Conservation (phyloP, 768 basidiomycete species). For the Boletus barrowsii region DNA sequence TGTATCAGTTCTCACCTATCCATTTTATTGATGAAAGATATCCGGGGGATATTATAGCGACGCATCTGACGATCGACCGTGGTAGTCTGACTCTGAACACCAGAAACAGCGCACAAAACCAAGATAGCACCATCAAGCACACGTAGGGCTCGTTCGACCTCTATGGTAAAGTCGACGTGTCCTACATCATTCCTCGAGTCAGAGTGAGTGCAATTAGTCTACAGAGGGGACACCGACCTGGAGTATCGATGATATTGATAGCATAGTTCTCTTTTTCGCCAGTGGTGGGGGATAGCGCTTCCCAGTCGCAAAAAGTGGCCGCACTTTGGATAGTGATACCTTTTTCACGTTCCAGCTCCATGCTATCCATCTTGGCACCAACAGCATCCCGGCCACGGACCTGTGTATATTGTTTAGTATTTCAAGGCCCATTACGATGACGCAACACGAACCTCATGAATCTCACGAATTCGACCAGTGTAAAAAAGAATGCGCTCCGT, state of each 20-base stretch:
- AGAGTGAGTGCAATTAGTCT: background rate
- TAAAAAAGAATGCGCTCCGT: conserved; percentile 96
- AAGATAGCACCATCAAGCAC: conserved; percentile 96
- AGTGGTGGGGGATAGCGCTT: conserved; percentile 58
- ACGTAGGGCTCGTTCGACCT: conserved; percentile 94
- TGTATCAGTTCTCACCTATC: conserved; percentile 56
- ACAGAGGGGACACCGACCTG: conserved; percentile 47
- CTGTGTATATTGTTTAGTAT: conserved; percentile 33
- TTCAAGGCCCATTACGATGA: background rate
- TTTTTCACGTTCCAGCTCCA: conserved; percentile 98
- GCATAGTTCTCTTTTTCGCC: conserved; percentile 78
- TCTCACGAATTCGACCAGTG: conserved; percentile 91
- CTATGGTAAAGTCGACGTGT: conserved; percentile 99
- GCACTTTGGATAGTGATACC: conserved; percentile 99
- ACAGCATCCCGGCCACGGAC: conserved; percentile 93
- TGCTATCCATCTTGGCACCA: conserved; percentile 99
- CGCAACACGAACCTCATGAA: conserved; percentile 78
- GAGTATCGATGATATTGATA: conserved; percentile 98
- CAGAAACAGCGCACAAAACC: conserved; percentile 95
- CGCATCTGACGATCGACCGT: conserved; percentile 99
- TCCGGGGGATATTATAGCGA: conserved; percentile 90
- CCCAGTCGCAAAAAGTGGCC: conserved; percentile 98
- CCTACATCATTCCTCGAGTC: conserved; percentile 44
- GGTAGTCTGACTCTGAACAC: conserved; percentile 97
- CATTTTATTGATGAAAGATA: conserved; percentile 99